These are phyloP conservation scores for Pleodorina starrii DNA, from an alignment of 139 green algal genomes.

Conservation along the genomic window DNA sequence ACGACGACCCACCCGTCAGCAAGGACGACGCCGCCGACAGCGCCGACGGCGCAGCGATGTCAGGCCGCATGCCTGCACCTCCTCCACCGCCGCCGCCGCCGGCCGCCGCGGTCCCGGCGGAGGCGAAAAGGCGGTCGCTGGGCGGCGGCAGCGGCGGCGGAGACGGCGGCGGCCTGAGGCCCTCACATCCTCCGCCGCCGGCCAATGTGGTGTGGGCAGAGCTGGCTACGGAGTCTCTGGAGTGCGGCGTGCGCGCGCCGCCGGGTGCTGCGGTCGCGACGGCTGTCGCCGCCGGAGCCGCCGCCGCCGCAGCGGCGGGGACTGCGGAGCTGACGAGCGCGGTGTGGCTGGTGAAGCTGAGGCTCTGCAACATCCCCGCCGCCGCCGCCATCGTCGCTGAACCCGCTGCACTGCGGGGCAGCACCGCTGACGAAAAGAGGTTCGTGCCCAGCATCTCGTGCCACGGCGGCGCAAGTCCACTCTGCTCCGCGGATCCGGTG, in stretches of 20 bases:
- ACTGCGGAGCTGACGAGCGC: neutral
- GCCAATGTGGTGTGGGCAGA: too few relatives aligned
- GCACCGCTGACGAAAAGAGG: neutral
- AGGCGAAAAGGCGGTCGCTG: too few relatives aligned
- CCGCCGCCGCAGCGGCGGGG: neutral
- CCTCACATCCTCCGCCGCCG: too few relatives aligned
- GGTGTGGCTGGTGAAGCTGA: neutral
- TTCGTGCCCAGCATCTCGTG: neutral
- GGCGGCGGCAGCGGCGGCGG: too few relatives aligned
- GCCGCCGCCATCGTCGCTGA: neutral
- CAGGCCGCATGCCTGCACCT: too few relatives aligned
- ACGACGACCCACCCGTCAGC: neutral
- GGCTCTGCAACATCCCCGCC: neutral
- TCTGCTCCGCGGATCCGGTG: neutral
- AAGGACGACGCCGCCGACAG: too few relatives aligned
- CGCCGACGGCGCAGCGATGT: too few relatives aligned
- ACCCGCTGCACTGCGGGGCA: neutral
- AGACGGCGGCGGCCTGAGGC: too few relatives aligned
- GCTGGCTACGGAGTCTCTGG: too few relatives aligned
- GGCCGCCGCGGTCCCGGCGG: too few relatives aligned
- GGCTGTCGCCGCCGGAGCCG: neutral
- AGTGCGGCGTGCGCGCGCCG: too few relatives aligned
- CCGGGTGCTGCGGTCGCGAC: neutral
- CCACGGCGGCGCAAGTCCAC: neutral
- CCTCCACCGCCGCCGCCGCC: too few relatives aligned